Base-by-base conservation (phyloP, 2,329 filamentous ascomycete genomes). In the Stenocarpella maydis region DNA sequence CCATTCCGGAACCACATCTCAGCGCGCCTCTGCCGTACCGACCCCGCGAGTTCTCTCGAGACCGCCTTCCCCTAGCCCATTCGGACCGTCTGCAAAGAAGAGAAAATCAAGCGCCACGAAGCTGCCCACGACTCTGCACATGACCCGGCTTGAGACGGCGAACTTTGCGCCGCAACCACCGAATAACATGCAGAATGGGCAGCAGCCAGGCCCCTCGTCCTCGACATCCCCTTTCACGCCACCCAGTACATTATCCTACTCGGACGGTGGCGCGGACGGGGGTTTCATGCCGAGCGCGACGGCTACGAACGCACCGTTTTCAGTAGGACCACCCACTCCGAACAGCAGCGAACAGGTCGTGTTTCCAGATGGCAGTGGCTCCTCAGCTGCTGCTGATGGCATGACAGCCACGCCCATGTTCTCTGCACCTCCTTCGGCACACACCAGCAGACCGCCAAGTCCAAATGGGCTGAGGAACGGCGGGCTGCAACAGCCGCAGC, bases 401-500 rank as follows among this genome's bases (percentile, higher is more conserved):
- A 74, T 92, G 64, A 82, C 85, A 8, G 85, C 91, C 75, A 84
- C 89, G 41, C 88, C 88, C 72, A 79, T 94, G 74, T 92, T 90
- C 75, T 94, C 92, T 6, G 90, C 91, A 3, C 91, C 92, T 4
- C 85, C 86, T 43, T 95, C 93, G 1, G 83, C 88, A 7, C 91
- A 93, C 72, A 87, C 90, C 4, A 97, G 93, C 77, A 90, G 94
- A 65, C 91, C 92, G n/a, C 87, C 91, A 0, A 95, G 92, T 73
- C 94, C 94, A 1, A 88, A 82, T 66, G 82, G 82, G 10, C 72
- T 89, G 60, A 80, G 85, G 61, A 84, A 83, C 70, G 75, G 85
- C 73, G 75, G 78, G 71, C 82, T 79, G 52, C 78, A 81, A 63
- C 76, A 84, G 71, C 75, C 78, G 69, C 76, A 82, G 73, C 69